Base-by-base conservation (phyloP, 805 yeast genomes). In the Lipomyces chichibuensis region DNA sequence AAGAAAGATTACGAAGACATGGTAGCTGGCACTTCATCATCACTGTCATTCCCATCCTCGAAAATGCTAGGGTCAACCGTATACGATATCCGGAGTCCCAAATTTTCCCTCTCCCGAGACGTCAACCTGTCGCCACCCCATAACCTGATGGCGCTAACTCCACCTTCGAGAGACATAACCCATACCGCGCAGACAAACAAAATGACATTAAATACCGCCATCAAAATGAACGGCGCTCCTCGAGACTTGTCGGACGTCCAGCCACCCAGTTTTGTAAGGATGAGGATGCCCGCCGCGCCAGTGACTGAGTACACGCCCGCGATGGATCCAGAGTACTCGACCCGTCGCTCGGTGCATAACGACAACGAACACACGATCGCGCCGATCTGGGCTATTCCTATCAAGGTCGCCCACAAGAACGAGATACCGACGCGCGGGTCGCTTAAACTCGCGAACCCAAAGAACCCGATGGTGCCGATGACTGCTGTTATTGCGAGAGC, bases 281-380 rank as follows among this genome's bases (percentile, higher is more conserved):
- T 62, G 65, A 89, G 77, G 33, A 88, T 87, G 1, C 94, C 94
- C 7, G 87, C 60, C 0, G 91, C 91, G 20, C 92, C 92, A 70
- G 83, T 79, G 63, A 89, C 82, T n/a, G 88, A 84, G 74, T 86
- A 87, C 13, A 87, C 84, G 6, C 94, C 94, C 60, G 88, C 83
- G 53, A 89, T 82, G 2, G 89, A 81, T n/a, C 92, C 92, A 59
- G 85, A 84, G 65, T 82, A 78, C 27, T 76, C 77, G 43, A 82
- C 77, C 37, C 82, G 80, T 51, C 78, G 77, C 62, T 82, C 84
- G 5, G 84, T 82, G 39, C 85, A 82, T 72, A 88, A 79, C 7
- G 91, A 85, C 87, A 88, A 85, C 39, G 91, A 86, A 27, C 85
- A 81, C 59, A 88, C 83, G 46, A 87, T 84, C 49, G 84, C 81